A percentile compares a stretch with the other conserved stretches of the same genome.
These are phyloP conservation scores for Mucor racemosus DNA, from an alignment of 371 early-diverging fungal genomes.

Conservation along the genomic window DNA sequence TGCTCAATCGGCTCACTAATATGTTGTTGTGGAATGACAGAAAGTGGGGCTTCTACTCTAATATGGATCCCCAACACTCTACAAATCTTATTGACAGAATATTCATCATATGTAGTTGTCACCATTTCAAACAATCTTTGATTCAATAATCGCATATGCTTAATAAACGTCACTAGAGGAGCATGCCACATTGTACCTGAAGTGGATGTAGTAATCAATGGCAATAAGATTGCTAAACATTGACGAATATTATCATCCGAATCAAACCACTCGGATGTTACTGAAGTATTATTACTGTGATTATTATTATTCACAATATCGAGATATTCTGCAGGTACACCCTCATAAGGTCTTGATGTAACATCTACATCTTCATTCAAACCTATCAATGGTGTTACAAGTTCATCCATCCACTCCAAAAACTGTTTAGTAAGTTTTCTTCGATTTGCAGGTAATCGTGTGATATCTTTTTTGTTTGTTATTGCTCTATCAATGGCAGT, in stretches of 20 bases:
- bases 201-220: constrained; percentile 38
- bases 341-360: constrained; percentile 23
- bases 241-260: constrained; percentile 44
- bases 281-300: not conserved
- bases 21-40: constrained; percentile 1
- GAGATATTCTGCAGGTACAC: constrained; percentile 23
- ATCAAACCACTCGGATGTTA: constrained; percentile 46
- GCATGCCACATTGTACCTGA: constrained; percentile 43
- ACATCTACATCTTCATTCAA: constrained; percentile 31
- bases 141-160: constrained; percentile 45
- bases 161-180: constrained; percentile 43
- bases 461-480: constrained; percentile 30
- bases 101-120: constrained; percentile 34
- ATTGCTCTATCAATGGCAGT: not conserved
- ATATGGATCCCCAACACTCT: constrained; percentile 47
- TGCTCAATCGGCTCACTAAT: not conserved
- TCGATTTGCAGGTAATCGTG: constrained; percentile 38
- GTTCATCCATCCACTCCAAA: constrained; percentile 55
- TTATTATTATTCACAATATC: not conserved
- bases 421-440: constrained; percentile 41
- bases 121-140: constrained; percentile 46
- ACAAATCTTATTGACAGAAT: constrained; percentile 37
- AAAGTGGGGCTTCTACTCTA: constrained; percentile 29
- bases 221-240: constrained; percentile 39
- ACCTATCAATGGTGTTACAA: constrained; percentile 46